phyloP scores from a whole-genome alignment of 495 filamentous ascomycete genomes.

The Tetracladium setigerum region DNA sequence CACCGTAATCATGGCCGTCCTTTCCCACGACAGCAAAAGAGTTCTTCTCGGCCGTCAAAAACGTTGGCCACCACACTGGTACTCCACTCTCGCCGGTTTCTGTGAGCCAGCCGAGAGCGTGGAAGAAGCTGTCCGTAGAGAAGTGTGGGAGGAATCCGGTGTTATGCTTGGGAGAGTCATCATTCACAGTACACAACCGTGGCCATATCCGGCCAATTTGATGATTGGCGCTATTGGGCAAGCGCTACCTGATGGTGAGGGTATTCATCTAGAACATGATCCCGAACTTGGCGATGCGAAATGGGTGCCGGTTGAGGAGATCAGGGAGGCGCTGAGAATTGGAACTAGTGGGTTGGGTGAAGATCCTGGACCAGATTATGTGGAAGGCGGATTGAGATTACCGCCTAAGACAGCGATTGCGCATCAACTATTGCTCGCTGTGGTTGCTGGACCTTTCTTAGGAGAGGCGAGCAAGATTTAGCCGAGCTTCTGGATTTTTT shows the following conservation, averaged over 20 bases:
- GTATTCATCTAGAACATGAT: slow-evolving; percentile 76
- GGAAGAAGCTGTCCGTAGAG: slow-evolving; percentile 89
- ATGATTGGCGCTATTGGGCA: slow-evolving; percentile 96
- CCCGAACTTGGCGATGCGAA: slow-evolving; percentile 83
- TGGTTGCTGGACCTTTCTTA: slow-evolving; percentile 24
- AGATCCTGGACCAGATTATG: slow-evolving; percentile 54
- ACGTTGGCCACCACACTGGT: slow-evolving; percentile 79
- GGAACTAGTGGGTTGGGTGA: slow-evolving; percentile 64
- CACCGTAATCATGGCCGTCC: slow-evolving; percentile 88
- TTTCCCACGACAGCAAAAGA: slow-evolving; percentile 64
- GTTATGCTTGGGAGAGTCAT: slow-evolving; percentile 80
- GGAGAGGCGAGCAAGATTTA: slow-evolving; percentile 15
- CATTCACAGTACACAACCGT: slow-evolving; percentile 88
- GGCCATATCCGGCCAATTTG: slow-evolving; percentile 73
- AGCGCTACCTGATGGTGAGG: slow-evolving; percentile 71
- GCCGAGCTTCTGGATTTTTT: too few species aligned
- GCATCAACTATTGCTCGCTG: slow-evolving; percentile 58
- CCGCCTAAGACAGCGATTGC: slow-evolving; percentile 76
- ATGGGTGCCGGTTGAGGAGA: slow-evolving; percentile 73
- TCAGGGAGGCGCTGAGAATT: slow-evolving; percentile 50
- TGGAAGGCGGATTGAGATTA: slow-evolving; percentile 61
- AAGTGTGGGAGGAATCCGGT: slow-evolving; percentile 94
- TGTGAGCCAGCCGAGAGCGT: slow-evolving; percentile 91
- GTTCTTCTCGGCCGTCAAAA: slow-evolving; percentile 80
- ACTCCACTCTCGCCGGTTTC: slow-evolving; percentile 87